A percentile compares a stretch with the other conserved stretches of the same genome.
Conservation (phyloP, 2,329 filamentous ascomycete species). For the Stagonosporopsis tanaceti region DNA sequence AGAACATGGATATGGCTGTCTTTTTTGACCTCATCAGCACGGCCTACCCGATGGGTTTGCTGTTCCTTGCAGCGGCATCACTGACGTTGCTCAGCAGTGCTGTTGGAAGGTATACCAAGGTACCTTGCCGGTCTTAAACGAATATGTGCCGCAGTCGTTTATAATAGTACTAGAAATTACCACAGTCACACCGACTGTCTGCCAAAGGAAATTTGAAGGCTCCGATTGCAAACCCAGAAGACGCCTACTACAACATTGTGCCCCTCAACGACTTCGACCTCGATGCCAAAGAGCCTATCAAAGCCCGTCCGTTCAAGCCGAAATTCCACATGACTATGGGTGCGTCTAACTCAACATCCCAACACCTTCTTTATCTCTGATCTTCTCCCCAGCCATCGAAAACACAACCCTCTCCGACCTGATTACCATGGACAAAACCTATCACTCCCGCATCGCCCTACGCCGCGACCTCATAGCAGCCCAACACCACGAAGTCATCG, state of each 20-base stretch:
- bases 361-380: background rate
- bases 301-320: constrained; percentile 66
- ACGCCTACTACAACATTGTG: constrained; percentile 53
- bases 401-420: constrained; percentile 62
- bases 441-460: constrained; percentile 59
- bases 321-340: constrained; percentile 72
- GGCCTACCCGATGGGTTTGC: background rate
- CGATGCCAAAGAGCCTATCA: constrained; percentile 59
- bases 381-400: constrained; percentile 57
- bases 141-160: background rate
- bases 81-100: background rate
- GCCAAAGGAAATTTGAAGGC: background rate
- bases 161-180: background rate
- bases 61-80: constrained; percentile 7
- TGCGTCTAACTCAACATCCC: constrained; percentile 32
- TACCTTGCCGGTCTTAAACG: background rate
- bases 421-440: constrained; percentile 67
- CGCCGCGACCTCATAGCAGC: constrained; percentile 58
- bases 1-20: background rate
- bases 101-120: background rate
- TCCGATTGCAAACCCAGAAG: constrained; percentile 21
- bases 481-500: constrained; percentile 53
- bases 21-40: background rate
- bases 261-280: constrained; percentile 62
- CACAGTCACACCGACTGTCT: background rate